A percentile compares a stretch with the other conserved stretches of the same genome.
These are phyloP conservation scores for Camellia oleifera DNA, from an alignment of 179 eudicot genomes.

Conservation along the genomic window DNA sequence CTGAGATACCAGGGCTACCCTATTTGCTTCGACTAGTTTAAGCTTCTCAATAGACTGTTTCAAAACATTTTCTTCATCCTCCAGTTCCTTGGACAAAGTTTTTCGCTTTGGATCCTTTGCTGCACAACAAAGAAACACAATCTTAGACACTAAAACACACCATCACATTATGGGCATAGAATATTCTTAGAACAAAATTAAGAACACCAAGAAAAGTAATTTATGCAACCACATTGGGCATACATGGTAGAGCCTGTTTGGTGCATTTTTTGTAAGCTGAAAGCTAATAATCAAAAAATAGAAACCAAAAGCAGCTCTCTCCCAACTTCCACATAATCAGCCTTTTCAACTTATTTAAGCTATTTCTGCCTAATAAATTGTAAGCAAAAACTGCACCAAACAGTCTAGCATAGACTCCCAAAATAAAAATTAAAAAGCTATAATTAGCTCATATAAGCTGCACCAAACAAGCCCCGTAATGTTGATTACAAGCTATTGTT, in stretches of 20 bases:
- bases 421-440: no score
- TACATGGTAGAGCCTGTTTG: not conserved
- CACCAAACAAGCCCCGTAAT: not conserved
- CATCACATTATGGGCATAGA: not conserved
- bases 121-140: conserved; percentile 19
- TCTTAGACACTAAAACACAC: conserved; percentile 7
- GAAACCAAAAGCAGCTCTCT: no score
- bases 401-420: no score
- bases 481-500: conserved; percentile 1
- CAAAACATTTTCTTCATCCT: conserved; percentile 67
- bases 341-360: no score
- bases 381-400: no score
- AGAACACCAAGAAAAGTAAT: not conserved
- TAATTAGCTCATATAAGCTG: no score
- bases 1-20: conserved; percentile 69
- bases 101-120: conserved; percentile 58
- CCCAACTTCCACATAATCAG: no score
- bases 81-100: conserved; percentile 59
- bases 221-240: not conserved
- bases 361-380: no score
- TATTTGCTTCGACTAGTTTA: conserved; percentile 68
- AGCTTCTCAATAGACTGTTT: conserved; percentile 67
- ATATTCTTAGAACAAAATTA: conserved; percentile 1
- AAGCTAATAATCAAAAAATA: no score
- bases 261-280: no score